Base-by-base conservation (phyloP, 306 rosid species). In the Arachis hypogaea region DNA sequence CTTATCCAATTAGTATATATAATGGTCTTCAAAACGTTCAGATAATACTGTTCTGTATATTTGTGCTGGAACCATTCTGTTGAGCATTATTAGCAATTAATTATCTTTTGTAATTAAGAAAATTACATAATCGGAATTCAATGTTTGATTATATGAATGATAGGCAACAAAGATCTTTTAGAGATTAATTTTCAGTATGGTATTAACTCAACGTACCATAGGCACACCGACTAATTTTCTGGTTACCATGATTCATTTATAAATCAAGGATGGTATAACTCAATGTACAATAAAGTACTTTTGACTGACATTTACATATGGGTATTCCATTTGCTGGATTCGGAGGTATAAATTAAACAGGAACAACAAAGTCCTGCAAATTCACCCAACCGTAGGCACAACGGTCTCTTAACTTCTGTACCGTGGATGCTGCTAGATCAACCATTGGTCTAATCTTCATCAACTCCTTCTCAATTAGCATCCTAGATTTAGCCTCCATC, bases 381-480 rank as follows among this genome's bases (percentile, higher is more conserved):
- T 87, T 86, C 68, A 94, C 84, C 97, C 97, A 91, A 5, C 98
- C 98, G 49, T 71, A 94, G 66, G 94, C 95, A 70, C 89, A 82
- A 4, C 96, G 96, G 70, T 94, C 98, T 30, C 93, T 88, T 18
- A 88, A 78, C 67, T 81, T 80, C 74, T 87, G 85, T 64, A 85
- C 73, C 42, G 83, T 86, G 59, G 90, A 84, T 61, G 93, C 88
- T 36, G 96, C 97, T 79, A 55, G 73, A 69, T 83, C 80, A 61
- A 88, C 81, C 43, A 80, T 30, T 4, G 93, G 89, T 73, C 89
- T 84, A 59, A 94, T 68, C 78, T 83, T 86, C 12, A 83, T 74
- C 84, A 94, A 69, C 80, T 89, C 94, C 68, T 74, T 86, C 85
- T 91, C 98, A 18, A 88, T 5, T 1, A 83, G 77, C 62, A 85